Evolutionary conservation across 2,329 filamentous ascomycete genomes (phyloP).

Genomic region (Chrysoporthe deuterocubensis): DNA sequence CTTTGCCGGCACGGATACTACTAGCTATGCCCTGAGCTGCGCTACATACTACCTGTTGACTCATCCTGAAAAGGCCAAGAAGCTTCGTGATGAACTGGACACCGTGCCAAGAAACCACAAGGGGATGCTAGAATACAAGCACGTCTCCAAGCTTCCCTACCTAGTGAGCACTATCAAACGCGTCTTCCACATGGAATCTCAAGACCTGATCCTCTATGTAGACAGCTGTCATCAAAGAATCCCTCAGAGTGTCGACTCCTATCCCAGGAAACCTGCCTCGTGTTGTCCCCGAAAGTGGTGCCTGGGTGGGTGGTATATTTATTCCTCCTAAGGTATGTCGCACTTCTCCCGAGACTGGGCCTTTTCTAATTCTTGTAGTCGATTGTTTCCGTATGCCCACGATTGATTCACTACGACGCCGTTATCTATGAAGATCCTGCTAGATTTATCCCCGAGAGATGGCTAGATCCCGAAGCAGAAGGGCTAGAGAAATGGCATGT

Average conservation of each 20-base stretch:
- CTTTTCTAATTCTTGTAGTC: background rate
- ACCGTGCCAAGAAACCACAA: background rate
- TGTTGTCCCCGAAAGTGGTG: background rate
- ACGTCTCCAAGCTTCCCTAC: background rate
- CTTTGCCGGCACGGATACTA: conserved; percentile 17
- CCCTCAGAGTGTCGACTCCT: conserved; percentile 1
- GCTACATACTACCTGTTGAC: conserved; percentile 15
- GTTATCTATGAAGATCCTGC: background rate
- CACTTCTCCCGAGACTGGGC: background rate
- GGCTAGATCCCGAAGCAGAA: background rate
- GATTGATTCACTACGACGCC: background rate
- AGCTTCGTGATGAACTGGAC: conserved; percentile 2
- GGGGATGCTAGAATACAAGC: background rate
- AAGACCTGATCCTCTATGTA: background rate
- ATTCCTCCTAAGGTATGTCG: background rate
- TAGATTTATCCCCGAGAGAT: background rate
- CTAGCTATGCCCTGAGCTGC: conserved; percentile 5
- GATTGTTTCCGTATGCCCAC: background rate
- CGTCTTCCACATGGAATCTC: background rate
- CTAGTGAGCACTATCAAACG: background rate
- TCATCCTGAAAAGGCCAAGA: conserved; percentile 2
- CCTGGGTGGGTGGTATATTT: background rate
- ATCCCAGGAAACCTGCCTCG: conserved; percentile 10
- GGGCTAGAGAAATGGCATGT: conserved; percentile 3
- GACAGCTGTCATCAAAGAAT: conserved; percentile 9